Evolutionary conservation across 2,329 filamentous ascomycete genomes (phyloP).

Genomic region (Colletotrichum caudatum): DNA sequence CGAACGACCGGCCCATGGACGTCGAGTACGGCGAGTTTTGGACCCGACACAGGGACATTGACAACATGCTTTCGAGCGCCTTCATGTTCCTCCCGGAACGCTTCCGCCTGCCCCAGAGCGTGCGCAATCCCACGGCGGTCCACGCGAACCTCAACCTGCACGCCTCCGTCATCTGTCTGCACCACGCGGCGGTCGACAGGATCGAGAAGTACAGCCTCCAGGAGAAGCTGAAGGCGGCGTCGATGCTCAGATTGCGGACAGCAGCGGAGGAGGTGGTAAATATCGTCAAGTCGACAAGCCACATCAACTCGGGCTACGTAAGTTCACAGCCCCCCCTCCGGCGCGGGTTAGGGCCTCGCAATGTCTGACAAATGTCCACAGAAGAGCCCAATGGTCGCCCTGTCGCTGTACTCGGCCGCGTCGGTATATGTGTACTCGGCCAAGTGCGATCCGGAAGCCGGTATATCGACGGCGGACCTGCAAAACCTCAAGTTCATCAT

Average conservation of each 20-base stretch:
- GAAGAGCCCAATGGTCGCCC: conserved; percentile 83
- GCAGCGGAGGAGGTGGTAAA: conserved; percentile 87
- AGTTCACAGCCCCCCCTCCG: conserved; percentile 48
- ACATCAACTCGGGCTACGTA: conserved; percentile 76
- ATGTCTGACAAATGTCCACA: conserved; percentile 49
- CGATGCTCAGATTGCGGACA: conserved; percentile 78
- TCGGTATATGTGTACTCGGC: conserved; percentile 86
- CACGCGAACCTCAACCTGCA: conserved; percentile 92
- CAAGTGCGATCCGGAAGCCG: conserved; percentile 73
- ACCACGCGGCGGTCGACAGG: conserved; percentile 89
- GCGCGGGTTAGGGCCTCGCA: conserved; percentile 4
- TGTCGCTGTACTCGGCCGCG: conserved; percentile 87
- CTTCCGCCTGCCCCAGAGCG: conserved; percentile 76
- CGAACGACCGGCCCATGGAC: conserved; percentile 79
- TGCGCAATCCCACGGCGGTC: conserved; percentile 78
- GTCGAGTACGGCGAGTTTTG: conserved; percentile 83
- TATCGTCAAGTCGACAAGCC: conserved; percentile 83
- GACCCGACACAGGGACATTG: conserved; percentile 85
- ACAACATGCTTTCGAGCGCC: conserved; percentile 82
- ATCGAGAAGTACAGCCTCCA: conserved; percentile 78
- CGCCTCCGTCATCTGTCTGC: conserved; percentile 87
- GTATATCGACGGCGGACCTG: conserved; percentile 60
- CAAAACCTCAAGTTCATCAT: conserved; percentile 79
- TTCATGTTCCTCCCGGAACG: conserved; percentile 83
- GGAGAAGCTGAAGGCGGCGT: conserved; percentile 73